phyloP scores from a whole-genome alignment of 768 basidiomycete species.

The Mrakia hoshinonis region DNA sequence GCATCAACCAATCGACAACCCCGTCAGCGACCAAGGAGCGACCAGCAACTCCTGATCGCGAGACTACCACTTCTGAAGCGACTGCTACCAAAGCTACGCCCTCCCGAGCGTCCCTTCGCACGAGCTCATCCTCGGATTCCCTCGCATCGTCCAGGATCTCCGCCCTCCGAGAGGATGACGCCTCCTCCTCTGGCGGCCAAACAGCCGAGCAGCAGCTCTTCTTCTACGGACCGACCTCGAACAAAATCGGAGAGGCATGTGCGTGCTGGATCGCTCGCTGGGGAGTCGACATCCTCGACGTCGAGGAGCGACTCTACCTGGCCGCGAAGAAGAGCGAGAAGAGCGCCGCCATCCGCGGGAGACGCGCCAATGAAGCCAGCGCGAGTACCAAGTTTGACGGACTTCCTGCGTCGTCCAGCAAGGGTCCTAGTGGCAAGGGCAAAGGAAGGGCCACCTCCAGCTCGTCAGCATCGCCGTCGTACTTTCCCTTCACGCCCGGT shows the following conservation, averaged over 20 bases:
- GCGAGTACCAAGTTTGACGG: background rate
- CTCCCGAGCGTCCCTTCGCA: constrained; percentile 2
- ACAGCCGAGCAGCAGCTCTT: constrained; percentile 24
- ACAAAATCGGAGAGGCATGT: constrained; percentile 85
- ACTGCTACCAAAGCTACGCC: background rate
- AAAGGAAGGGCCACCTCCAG: background rate
- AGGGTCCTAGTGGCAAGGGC: background rate
- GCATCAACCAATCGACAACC: background rate
- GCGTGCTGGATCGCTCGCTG: constrained; percentile 80
- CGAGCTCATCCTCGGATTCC: constrained; percentile 2
- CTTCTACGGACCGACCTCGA: constrained; percentile 78
- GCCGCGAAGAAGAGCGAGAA: background rate
- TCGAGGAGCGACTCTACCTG: constrained; percentile 47
- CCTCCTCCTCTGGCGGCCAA: background rate
- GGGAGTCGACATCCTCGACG: constrained; percentile 66
- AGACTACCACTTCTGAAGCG: background rate
- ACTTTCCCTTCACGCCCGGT: background rate
- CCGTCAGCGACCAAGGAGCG: background rate
- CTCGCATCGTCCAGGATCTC: background rate
- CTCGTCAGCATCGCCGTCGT: background rate
- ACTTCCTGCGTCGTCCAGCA: background rate
- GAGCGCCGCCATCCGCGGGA: background rate
- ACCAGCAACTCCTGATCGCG: background rate
- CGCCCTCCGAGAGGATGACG: background rate
- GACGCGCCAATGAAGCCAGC: background rate